Evolutionary conservation across 805 yeast species (phyloP), one percentile per base, ranked within the genome.

Genomic region (Pichia eremophila): DNA sequence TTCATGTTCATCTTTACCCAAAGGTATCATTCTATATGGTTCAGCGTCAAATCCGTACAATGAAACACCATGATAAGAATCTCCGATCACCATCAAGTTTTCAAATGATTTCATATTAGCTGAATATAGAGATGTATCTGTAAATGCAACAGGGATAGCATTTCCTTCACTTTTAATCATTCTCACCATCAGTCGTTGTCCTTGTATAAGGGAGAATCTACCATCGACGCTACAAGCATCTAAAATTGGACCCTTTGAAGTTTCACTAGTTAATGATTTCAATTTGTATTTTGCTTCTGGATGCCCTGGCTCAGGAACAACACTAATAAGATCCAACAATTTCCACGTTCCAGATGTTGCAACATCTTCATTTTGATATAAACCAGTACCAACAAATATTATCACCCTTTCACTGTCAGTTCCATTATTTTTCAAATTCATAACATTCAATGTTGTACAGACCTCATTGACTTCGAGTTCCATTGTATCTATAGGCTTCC

Each of bases 41-140:
- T 91, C 96, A 2, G 95, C 91, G 62, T 89, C 95, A 66, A 89
- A 90, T 1, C 97, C 97, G 29, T 82, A 80, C 48, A 93, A 71
- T 70, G 89, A 80, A 5, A 87, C 71, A 54, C 89, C 78, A 55
- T 85, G 83, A 64, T 80, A 72, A 0, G 86, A 70, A 63, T 93
- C 99, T 18, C 95, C 95, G 17, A 89, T 65, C 2, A 89, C 57
- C n/a, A 91, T 61, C 57, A 91, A 67, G 61, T 90, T 87, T 38
- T 95, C 90, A 61, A 88, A 79, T 53, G 89, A 74, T 64, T 90
- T 90, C 15, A 87, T 75, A 54, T 86, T 95, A 8, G 84, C 72
- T 2, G 87, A 79, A 62, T 78, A 87, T 0, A 89, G 78, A 1
- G 89, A 78, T n/a, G 89, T 77, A 61, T 93, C 98, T 46, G 83